Conservation (phyloP, 1,139 yeast species). For the Suhomyces bolitotheri region DNA sequence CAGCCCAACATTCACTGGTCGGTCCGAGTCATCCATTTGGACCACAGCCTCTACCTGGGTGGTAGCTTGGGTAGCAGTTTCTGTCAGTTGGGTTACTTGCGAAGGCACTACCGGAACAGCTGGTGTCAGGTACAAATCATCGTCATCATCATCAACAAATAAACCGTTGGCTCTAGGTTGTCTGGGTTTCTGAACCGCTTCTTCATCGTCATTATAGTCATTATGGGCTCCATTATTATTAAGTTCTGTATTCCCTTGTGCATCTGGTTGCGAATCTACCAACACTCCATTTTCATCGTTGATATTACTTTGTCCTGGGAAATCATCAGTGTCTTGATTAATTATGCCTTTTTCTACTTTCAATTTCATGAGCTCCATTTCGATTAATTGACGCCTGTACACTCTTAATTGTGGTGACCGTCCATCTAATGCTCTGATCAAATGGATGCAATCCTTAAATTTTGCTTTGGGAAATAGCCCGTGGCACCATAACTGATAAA, state of each 20-base stretch:
- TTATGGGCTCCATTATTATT: neutral
- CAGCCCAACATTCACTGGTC: no score
- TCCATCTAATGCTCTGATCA: constrained; percentile 35
- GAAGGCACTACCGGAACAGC: neutral
- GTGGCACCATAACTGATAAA: constrained; percentile 87
- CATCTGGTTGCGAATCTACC: no score
- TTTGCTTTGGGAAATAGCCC: constrained; percentile 75
- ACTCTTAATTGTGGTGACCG: constrained; percentile 35
- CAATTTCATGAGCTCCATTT: constrained; percentile 35
- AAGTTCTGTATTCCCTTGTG: constrained; percentile 1
- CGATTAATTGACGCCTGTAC: constrained; percentile 40
- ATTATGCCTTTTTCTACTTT: constrained; percentile 36
- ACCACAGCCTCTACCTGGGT: no score
- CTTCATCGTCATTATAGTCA: constrained; percentile 17
- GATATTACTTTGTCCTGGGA: neutral
- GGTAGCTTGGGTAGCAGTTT: neutral
- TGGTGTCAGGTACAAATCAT: constrained; percentile 15
- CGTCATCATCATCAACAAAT: constrained; percentile 34
- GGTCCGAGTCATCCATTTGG: no score
- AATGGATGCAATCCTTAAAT: constrained; percentile 57
- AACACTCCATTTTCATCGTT: constrained; percentile 12
- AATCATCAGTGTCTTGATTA: constrained; percentile 12
- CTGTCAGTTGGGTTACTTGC: neutral
- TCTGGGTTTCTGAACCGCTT: constrained; percentile 29
- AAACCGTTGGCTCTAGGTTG: constrained; percentile 20